These are phyloP conservation scores for Nymphaea colorata DNA, from an alignment of 164 flowering plant genomes.

Conservation along the genomic window DNA sequence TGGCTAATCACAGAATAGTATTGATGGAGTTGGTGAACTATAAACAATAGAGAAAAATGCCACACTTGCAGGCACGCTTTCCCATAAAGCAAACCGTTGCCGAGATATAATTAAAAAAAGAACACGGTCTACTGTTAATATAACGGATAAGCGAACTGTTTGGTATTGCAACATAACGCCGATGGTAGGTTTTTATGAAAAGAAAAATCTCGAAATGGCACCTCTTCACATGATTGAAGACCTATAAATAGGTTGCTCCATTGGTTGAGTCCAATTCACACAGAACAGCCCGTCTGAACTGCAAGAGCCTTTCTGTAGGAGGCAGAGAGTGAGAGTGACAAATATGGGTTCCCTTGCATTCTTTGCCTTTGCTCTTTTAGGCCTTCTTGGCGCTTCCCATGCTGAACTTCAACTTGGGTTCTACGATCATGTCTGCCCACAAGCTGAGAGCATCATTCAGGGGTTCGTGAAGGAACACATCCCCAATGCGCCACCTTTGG, in stretches of 20 bases:
- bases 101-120: too few species aligned
- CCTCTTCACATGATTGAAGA: too few species aligned
- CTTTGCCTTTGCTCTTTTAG: not conserved
- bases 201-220: too few species aligned
- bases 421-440: constrained; percentile 23
- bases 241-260: not conserved
- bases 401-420: constrained; percentile 10
- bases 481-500: constrained; percentile 16
- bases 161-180: too few species aligned
- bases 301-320: not conserved
- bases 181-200: too few species aligned
- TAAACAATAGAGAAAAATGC: too few species aligned
- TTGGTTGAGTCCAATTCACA: not conserved
- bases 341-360: not conserved
- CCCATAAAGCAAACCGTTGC: too few species aligned
- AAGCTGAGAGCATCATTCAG: constrained; percentile 19
- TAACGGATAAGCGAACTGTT: too few species aligned
- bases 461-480: constrained; percentile 4
- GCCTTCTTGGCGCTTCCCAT: not conserved
- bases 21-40: too few species aligned
- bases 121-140: too few species aligned
- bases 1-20: too few species aligned
- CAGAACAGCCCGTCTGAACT: not conserved
- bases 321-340: not conserved
- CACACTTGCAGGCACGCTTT: too few species aligned